Percentiles rank a stretch among this genome's conserved stretches.
phyloP scores from a whole-genome alignment of 2,329 filamentous ascomycete species.

The Penicillium sp. region DNA sequence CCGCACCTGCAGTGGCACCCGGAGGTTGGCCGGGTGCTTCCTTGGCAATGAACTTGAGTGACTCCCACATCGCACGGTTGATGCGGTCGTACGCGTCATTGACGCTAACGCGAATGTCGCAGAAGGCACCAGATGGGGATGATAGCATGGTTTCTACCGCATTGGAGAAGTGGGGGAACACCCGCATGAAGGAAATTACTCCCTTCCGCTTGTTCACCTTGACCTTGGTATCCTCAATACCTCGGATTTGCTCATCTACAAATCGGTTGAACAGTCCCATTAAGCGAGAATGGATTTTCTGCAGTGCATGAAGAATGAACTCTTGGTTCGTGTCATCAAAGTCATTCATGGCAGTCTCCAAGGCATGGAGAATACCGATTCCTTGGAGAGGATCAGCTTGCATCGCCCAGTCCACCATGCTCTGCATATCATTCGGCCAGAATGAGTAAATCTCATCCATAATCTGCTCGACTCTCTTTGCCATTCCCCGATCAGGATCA shows the following conservation, averaged over 20 bases:
- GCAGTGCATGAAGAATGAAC: conserved; percentile 74
- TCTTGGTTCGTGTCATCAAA: conserved; percentile 91
- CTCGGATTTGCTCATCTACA: conserved; percentile 89
- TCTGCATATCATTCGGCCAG: conserved; percentile 73
- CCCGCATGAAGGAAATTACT: conserved; percentile 90
- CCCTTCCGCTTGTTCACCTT: conserved; percentile 99
- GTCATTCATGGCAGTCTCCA: conserved; percentile 75
- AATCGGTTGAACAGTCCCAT: conserved; percentile 79
- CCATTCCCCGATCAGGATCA: conserved; percentile 83
- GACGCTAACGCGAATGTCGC: conserved; percentile 71
- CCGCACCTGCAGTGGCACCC: conserved; percentile 47
- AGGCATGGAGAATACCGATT: conserved; percentile 75
- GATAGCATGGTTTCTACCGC: conserved; percentile 81
- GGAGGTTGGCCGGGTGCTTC: conserved; percentile 60
- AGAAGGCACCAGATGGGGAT: conserved; percentile 52
- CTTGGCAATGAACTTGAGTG: conserved; percentile 88
- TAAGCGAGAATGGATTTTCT: conserved; percentile 74
- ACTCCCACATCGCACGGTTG: conserved; percentile 95
- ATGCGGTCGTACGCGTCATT: conserved; percentile 86
- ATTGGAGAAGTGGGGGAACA: conserved; percentile 82
- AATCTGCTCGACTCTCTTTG: conserved; percentile 75
- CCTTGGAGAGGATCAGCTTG: conserved; percentile 84
- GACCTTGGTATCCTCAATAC: conserved; percentile 97
- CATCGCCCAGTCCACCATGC: conserved; percentile 79
- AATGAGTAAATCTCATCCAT: conserved; percentile 89